Evolutionary conservation across 2,329 filamentous ascomycete species (phyloP), one percentile per base, ranked within the genome.

Genomic region (Aureobasidium mangrovei): DNA sequence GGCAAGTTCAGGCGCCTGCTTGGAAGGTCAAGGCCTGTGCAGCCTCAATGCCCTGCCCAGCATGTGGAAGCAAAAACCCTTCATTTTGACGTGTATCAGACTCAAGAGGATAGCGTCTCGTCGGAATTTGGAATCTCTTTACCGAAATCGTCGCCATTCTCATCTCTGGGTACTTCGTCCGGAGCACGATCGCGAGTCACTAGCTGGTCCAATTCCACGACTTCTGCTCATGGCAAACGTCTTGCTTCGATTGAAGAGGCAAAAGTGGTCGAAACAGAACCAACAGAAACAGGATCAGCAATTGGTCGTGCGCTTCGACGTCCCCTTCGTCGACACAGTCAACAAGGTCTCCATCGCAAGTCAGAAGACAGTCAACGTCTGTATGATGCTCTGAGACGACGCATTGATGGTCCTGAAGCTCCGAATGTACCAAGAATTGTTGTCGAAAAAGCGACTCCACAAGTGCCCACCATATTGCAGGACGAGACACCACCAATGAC

Each of bases 181-280:
- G 9, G 39, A 24, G 41, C 57, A 18, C 54, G 72, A 59, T 85
- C 82, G n/a, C 72, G 84, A 26, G 80, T 87, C 48, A 87, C 84
- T 2, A 89, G 85, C 65, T 88, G 85, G 85, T 79, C 78, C 4
- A 80, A 82, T 57, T 86, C 84, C 0, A 80, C 78, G 1, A 73
- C 71, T 56, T 73, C 57, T 69, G 77, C 72, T 26, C 32, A 35
- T 41, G 46, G 54, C 35, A 31, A 27, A n/a, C 33, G 56, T 56
- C 27, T 55, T 36, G 9, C 52, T 54, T 9, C 53, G 43, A 49
- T 56, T 9, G 54, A 59, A 29, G 49, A 54, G 53, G 45, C 52
- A 18, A 36, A 43, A 27, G 24, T 47, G 7, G 31, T 53, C 1
- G 33, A 41, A 40, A 44, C 27, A 35, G 53, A 48, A 26, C 10